Evolutionary conservation across 2,329 filamentous ascomycete genomes (phyloP), one percentile per base, ranked within the genome.

Genomic region (Cladosporium velox): DNA sequence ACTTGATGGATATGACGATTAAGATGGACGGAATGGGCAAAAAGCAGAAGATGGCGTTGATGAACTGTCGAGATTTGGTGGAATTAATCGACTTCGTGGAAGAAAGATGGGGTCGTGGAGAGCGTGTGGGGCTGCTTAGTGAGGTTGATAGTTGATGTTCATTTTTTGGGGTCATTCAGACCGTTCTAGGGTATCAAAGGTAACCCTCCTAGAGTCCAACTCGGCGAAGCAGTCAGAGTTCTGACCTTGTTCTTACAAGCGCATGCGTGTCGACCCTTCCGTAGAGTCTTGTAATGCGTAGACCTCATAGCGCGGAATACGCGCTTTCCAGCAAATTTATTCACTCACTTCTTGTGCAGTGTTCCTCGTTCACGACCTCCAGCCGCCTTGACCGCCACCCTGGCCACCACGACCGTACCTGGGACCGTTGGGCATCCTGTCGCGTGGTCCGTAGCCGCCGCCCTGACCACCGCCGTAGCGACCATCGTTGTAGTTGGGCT

Each of bases 1-100:
- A 91, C 74, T 74, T 91, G 32, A 83, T 81, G 65, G 87, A 91
- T 78, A 91, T 91, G 88, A 86, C 86, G 76, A 75, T 74, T 1
- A 75, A 82, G 5, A 78, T 89, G 72, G 83, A 83, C 66, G 86
- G 87, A 78, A 75, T 86, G 51, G 86, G 88, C 57, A 77, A 76
- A 69, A 70, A 69, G 66, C 69, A 71, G 59, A 73, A 70, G 66
- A 75, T 65, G 66, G 38, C 54, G 59, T 44, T 77, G 65, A 72
- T 72, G 72, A 72, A 70, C 6, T 76, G 73, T 65, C 38, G 63
- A 52, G 76, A 78, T 60, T 60, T 77, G 68, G 41, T 78, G 14
- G 76, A 77, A 32, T 52, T 77, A 35, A 69, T 75, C 10, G 75
- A 77, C 61, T 76, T 72, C 65, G 71, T 77, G 2, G 74, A 77